phyloP scores from a whole-genome alignment of 257 asterid genomes.

The Solanum sitiens region DNA sequence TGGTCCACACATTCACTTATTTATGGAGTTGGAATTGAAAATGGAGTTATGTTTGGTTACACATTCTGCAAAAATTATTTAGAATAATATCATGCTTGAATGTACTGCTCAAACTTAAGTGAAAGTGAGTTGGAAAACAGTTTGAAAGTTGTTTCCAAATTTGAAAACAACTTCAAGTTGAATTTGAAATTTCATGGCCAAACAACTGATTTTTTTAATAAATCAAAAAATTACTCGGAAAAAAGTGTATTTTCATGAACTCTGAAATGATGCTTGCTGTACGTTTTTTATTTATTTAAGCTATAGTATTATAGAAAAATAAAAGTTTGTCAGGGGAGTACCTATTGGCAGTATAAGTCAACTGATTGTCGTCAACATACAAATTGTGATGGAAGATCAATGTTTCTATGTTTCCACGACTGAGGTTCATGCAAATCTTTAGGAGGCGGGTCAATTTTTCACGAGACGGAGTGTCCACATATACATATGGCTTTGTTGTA shows the following conservation, averaged over 20 bases:
- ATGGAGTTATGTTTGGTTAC: no score
- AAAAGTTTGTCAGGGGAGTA: not conserved
- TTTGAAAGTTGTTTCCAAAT: not conserved
- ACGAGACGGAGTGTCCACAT: slow-evolving; percentile 49
- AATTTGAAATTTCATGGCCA: not conserved
- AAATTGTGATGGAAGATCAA: slow-evolving; percentile 65
- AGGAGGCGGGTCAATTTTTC: slow-evolving; percentile 44
- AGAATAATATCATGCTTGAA: no score
- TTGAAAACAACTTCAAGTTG: not conserved
- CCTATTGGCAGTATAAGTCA: slow-evolving; percentile 70
- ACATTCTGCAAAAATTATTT: no score
- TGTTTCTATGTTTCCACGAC: slow-evolving; percentile 33
- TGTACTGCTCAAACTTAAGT: no score
- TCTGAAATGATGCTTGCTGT: no score
- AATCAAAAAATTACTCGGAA: not conserved
- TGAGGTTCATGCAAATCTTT: slow-evolving; percentile 56
- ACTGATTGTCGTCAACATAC: slow-evolving; percentile 51
- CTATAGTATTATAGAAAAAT: not conserved
- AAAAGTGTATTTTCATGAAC: not conserved
- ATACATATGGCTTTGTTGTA: slow-evolving; percentile 60
- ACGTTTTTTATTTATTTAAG: no score
- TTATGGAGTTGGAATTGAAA: no score
- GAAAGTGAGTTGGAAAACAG: no score
- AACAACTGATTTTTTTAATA: not conserved
- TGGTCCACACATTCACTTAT: no score